These are phyloP conservation scores for Saccharum hybrid DNA, from an alignment of 202 grass and related monocot genomes.

Conservation along the genomic window DNA sequence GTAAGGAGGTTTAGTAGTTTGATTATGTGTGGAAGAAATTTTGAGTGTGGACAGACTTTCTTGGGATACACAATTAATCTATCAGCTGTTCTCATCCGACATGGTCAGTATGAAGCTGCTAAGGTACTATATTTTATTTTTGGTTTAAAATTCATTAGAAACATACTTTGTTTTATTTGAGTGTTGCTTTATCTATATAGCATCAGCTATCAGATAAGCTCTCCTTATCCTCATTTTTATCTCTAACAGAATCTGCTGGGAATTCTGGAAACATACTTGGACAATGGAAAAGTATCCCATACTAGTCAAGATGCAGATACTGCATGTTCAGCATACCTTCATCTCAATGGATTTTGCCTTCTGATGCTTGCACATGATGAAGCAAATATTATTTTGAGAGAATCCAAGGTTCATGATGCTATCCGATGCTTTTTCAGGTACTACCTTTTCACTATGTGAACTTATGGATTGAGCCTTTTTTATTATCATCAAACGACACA, in stretches of 20 bases:
- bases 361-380: constrained; percentile 71
- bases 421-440: constrained; percentile 93
- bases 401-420: constrained; percentile 79
- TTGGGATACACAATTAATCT: constrained; percentile 57
- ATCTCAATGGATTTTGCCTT: constrained; percentile 94
- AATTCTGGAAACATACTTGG: constrained; percentile 73
- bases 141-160: constrained; percentile 33
- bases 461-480: constrained; percentile 11
- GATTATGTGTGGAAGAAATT: constrained; percentile 56
- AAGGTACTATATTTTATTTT: constrained; percentile 54
- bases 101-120: constrained; percentile 89
- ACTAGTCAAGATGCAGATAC: constrained; percentile 50
- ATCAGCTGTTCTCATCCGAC: constrained; percentile 57
- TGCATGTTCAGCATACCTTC: constrained; percentile 62
- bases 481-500: not conserved
- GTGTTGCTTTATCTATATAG: constrained; percentile 32
- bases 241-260: constrained; percentile 67
- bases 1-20: constrained; percentile 71
- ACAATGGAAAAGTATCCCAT: constrained; percentile 58
- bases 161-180: constrained; percentile 17
- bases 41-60: constrained; percentile 47
- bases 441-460: constrained; percentile 1
- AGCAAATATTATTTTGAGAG: constrained; percentile 72
- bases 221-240: constrained; percentile 34
- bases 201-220: constrained; percentile 14